Percentiles rank a stretch among this genome's conserved stretches.
Conservation (phyloP, 805 yeast genomes). For the Candida easanensis region DNA sequence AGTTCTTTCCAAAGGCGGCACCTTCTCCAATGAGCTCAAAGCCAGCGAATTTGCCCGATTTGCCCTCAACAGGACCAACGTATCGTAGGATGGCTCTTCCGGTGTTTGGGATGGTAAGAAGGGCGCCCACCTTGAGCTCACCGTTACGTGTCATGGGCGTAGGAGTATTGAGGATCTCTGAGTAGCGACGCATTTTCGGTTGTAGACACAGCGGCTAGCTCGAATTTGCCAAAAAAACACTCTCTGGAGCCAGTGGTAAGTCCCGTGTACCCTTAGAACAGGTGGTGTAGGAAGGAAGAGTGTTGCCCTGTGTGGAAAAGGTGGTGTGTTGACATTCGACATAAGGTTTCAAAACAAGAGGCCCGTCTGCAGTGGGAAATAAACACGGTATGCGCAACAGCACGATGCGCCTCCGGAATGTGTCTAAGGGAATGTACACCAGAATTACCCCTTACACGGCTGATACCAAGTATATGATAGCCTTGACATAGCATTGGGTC, state of each 20-base stretch:
- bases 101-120: conserved; percentile 57
- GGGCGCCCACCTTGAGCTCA: conserved; percentile 19
- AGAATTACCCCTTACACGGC: too few species aligned
- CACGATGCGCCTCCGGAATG: too few species aligned
- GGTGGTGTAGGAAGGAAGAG: too few species aligned
- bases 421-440: too few species aligned
- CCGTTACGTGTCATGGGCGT: conserved; percentile 19
- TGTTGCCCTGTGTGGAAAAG: too few species aligned
- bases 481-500: too few species aligned
- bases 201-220: background rate
- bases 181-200: conserved; percentile 22
- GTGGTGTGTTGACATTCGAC: too few species aligned
- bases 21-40: conserved; percentile 74
- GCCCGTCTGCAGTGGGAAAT: too few species aligned
- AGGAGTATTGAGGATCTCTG: conserved; percentile 26
- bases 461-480: too few species aligned
- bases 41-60: conserved; percentile 80
- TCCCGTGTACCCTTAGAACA: too few species aligned
- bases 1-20: conserved; percentile 70
- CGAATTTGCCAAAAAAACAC: background rate
- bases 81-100: conserved; percentile 66
- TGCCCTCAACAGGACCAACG: conserved; percentile 71
- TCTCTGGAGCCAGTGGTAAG: too few species aligned
- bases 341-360: conserved; percentile 1
- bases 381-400: too few species aligned